Base-by-base conservation (phyloP, 768 basidiomycete species). In the Rhodosporidiobolus odoratus region DNA sequence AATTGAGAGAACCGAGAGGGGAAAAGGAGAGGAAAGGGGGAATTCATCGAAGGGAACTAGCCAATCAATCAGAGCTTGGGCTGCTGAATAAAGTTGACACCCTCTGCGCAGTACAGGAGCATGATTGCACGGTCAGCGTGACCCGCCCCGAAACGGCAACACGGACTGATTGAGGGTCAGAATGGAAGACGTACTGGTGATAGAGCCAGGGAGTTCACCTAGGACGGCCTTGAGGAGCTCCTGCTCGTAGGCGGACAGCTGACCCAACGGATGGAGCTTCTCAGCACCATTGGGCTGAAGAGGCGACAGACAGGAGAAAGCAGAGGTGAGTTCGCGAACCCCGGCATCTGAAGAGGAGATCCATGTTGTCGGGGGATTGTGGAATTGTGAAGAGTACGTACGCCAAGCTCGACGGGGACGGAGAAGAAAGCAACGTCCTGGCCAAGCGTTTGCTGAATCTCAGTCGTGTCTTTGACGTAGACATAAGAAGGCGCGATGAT, bases 351-450 rank as follows among this genome's bases (percentile, higher is more conserved):
- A 4, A 2, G 23, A 57, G 13, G 32, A 30, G 48, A 8, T 25
- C 12, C 43, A 12, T 21, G 21, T 50, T 23, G 48, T n/a, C n/a
- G n/a, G 48, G 21, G 23, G 48, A 50, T 10, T 10, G 21, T 9
- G 48, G 32, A 27, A 25, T 50, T 48, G 27, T 23, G 6, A 37
- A 37, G 13, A 63, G 34, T 25, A 78, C 82, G 56, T 79, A 92
- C 91, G 69, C 94, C 92, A 66, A 99, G 88, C 81, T 92, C 88
- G 68, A 99, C 85, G 58, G 85, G 88, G 43, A 88, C 86, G 30
- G 92, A 91, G 84, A 99, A 98, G 84, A 87, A 98, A 57, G 88
- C 88, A 47, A 95, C 79, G 19, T 88, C 84, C 70, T 82, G 78
- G 21, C 88, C 90, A 67, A 97, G 84, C 79, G 91, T 90, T 81